phyloP scores from a whole-genome alignment of 2,329 filamentous ascomycete genomes.

The Pseudogymnoascus sp. region DNA sequence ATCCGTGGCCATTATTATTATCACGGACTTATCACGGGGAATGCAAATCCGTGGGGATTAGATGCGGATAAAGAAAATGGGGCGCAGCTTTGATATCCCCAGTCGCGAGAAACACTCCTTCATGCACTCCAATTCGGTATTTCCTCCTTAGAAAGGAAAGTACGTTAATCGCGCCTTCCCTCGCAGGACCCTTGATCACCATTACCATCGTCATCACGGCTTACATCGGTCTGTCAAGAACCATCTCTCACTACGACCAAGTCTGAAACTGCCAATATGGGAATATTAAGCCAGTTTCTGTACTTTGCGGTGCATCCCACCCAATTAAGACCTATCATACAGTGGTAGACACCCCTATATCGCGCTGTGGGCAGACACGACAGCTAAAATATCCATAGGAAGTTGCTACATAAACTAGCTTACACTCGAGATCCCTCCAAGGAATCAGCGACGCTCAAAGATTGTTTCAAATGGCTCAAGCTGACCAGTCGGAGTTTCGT shows the following conservation, averaged over 20 bases:
- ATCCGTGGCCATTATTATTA: background rate
- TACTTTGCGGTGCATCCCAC: constrained; percentile 70
- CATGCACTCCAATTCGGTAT: background rate
- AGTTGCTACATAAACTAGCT: constrained; percentile 92
- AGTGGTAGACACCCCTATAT: constrained; percentile 57
- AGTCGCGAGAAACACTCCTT: background rate
- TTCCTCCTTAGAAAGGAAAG: background rate
- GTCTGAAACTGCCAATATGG: constrained; percentile 41
- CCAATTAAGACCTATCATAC: constrained; percentile 73
- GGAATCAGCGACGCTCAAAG: constrained; percentile 64
- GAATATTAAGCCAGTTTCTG: constrained; percentile 43
- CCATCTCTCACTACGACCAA: background rate
- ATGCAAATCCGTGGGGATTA: background rate
- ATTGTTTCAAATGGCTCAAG: constrained; percentile 82
- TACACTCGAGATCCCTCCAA: constrained; percentile 71
- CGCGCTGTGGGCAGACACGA: background rate
- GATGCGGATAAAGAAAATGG: background rate
- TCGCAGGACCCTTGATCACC: background rate
- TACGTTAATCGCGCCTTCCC: background rate
- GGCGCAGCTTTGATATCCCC: background rate
- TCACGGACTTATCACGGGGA: no score
- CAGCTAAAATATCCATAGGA: constrained; percentile 47
- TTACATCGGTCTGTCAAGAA: background rate
- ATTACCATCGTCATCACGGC: background rate
- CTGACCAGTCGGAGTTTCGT: constrained; percentile 89